A percentile compares a stretch with the other conserved stretches of the same genome.
phyloP scores from a whole-genome alignment of 331 rosid species.

The Acacia concinna region DNA sequence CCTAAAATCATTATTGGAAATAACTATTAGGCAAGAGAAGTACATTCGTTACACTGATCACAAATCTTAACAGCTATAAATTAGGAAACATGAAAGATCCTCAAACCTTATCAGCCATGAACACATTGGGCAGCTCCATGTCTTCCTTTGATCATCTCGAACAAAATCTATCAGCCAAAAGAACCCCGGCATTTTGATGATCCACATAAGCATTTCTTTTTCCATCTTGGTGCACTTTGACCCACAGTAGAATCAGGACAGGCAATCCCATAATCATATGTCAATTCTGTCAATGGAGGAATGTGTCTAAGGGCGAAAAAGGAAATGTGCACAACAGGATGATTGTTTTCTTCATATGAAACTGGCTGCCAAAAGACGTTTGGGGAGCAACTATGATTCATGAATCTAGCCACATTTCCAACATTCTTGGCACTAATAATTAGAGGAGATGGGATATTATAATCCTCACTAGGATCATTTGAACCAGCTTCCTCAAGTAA shows the following conservation, averaged over 20 bases:
- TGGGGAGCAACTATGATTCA: too few relatives aligned
- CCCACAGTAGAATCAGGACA: constrained; percentile 36
- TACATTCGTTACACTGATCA: background rate
- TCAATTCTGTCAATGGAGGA: constrained; percentile 67
- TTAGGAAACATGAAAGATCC: constrained; percentile 18
- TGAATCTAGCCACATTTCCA: too few relatives aligned
- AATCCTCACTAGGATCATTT: constrained; percentile 44
- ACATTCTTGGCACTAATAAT: constrained; percentile 61
- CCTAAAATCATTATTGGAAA: background rate
- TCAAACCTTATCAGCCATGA: constrained; percentile 35
- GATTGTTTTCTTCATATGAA: too few relatives aligned
- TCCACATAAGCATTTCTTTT: constrained; percentile 59
- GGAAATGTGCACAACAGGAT: too few relatives aligned
- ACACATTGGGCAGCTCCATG: constrained; percentile 30
- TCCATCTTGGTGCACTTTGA: constrained; percentile 37
- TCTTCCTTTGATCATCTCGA: constrained; percentile 11
- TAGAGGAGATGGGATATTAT: constrained; percentile 48
- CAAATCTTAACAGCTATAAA: background rate
- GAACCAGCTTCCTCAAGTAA: constrained; percentile 47
- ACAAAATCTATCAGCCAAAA: constrained; percentile 30
- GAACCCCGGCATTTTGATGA: constrained; percentile 55
- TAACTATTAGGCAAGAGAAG: background rate
- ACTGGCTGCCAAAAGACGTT: too few relatives aligned
- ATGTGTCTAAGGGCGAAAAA: constrained; percentile 65
- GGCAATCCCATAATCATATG: constrained; percentile 59